Evolutionary conservation across 169 alveolate species (phyloP), one percentile per base, ranked within the genome.

Genomic region (Condylostoma magnum): DNA sequence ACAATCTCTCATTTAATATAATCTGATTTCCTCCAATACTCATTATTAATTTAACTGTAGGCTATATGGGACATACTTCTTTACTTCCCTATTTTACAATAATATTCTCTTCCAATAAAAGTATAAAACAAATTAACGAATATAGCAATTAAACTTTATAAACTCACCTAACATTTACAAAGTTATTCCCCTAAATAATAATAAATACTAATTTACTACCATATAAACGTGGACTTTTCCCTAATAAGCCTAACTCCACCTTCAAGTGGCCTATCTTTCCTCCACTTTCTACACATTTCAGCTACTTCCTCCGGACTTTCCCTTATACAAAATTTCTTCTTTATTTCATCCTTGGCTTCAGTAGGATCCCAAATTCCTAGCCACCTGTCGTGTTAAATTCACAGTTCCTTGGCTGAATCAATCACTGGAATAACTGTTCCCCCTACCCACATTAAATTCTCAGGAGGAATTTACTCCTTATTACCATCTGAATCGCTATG

Each of bases 371-470:
- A 85, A 34, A 80, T 88, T 2, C 90, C 87, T 15, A 83, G 47
- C 84, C 88, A 89, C 55, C 88, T 80, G 18, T 81, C 90, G 70
- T 86, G 71, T 30, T 68, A 53, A 8, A 84, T 83, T 84, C 90
- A 89, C 76, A 84, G 69, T 46, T 89, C 95, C 69, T 78, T 84
- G 1, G 95, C 79, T 0, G 84, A 52, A 30, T 89, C 95, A 48
- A 89, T 74, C 58, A 80, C 75, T 2, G 93, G 91, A 18, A 83
- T 57, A 31, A 85, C 83, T 34, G 93, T 66, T 0, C 89, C 95
- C 15, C 95, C 95, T 12, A 85, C 69, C 95, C 95, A 89, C 51
- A 83, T 69, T 31, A 83, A 60, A 46, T 83, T 79, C 43, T 87
- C 76, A 34, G 89, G 84, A 43, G 79, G 86, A n/a, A 79, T 82